These are phyloP conservation scores for Vaccinium macrocarpon DNA, from an alignment of 148 eudicot species.

Conservation along the genomic window DNA sequence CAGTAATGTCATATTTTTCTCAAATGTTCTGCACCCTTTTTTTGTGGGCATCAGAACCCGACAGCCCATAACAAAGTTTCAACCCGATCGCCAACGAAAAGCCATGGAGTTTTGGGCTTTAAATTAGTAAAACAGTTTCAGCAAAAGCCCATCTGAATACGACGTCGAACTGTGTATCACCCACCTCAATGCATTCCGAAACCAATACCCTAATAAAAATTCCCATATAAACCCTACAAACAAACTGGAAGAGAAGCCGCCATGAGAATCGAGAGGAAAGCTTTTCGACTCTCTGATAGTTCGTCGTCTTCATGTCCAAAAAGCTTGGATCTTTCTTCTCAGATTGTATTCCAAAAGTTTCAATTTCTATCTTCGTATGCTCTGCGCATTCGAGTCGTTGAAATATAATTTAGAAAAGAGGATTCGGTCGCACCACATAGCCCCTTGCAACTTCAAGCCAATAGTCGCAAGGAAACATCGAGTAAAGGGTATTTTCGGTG, in stretches of 20 bases:
- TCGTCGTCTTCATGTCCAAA: neutral
- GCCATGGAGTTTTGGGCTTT: no score
- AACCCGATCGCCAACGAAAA: no score
- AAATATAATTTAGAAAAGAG: neutral
- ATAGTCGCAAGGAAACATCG: conserved; percentile 18
- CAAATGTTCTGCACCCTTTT: no score
- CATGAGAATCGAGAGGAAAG: neutral
- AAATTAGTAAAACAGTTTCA: no score
- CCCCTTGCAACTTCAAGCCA: conserved; percentile 16
- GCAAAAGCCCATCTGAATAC: no score
- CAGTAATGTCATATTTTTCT: no score
- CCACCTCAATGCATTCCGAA: no score
- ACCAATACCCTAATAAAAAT: neutral
- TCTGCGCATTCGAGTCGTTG: no score
- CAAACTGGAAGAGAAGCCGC: neutral
- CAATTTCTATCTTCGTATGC: neutral
- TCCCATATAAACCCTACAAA: neutral
- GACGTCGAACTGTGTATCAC: no score
- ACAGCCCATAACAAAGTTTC: neutral
- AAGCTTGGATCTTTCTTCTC: neutral
- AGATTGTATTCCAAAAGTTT: neutral
- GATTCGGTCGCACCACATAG: conserved; percentile 5
- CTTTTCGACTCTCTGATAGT: neutral
- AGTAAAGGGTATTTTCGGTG: conserved; percentile 15
- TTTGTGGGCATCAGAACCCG: neutral